phyloP scores from a whole-genome alignment of 176 grass and related monocot species.

The Hordeum vulgare region MorexV3_pseudomolecules_assembly NC_058524.1:391453500-391453999 shows the following conservation, averaged over 20 bases:
- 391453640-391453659: conserved; percentile 67
- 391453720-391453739: conserved; percentile 62
- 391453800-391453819: conserved; percentile 55
- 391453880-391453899: background rate
- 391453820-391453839: conserved; percentile 61
- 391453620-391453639: conserved; percentile 34
- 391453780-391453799: conserved; percentile 79
- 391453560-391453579: conserved; percentile 62
- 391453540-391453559: conserved; percentile 31
- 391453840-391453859: conserved; percentile 50
- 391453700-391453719: conserved; percentile 23
- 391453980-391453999: background rate
- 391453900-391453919: conserved; percentile 8
- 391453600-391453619: conserved; percentile 61
- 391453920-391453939: background rate
- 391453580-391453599: conserved; percentile 51
- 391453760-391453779: conserved; percentile 40
- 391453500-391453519: conserved; percentile 43
- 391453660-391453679: conserved; percentile 56
- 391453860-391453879: conserved; percentile 13
- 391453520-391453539: conserved; percentile 16
- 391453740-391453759: conserved; percentile 44
- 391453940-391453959: background rate
- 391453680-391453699: conserved; percentile 40
- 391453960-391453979: background rate